A percentile compares a stretch with the other conserved stretches of the same genome.
Conservation (phyloP, 805 yeast genomes). For the Saccharomycopsis olivae region DNA sequence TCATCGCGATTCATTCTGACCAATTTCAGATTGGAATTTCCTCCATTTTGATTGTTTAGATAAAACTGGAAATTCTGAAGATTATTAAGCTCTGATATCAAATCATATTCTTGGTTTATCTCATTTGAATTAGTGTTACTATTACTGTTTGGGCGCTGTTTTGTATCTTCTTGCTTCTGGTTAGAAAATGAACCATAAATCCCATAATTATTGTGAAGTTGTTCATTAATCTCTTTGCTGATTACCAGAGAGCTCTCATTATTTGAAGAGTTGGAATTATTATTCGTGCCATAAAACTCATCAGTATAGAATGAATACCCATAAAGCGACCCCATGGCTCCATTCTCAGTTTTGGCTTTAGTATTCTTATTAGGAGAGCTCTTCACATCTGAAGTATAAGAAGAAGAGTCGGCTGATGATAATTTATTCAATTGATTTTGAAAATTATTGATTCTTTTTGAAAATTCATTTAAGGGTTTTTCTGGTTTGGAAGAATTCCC, state of each 20-base stretch:
- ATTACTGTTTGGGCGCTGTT: no score
- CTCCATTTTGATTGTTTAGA: conserved; percentile 1
- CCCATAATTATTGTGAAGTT: conserved; percentile 3
- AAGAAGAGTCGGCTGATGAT: conserved; percentile 7
- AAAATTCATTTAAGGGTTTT: conserved; percentile 1
- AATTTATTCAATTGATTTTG: conserved; percentile 12
- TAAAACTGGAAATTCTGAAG: conserved; percentile 17
- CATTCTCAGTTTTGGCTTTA: background rate
- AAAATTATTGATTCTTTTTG: conserved; percentile 4
- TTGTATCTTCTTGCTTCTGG: no score
- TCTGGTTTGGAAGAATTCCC: background rate
- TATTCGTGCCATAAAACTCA: conserved; percentile 4
- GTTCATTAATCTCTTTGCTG: background rate
- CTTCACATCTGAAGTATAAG: conserved; percentile 1
- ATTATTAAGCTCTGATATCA: conserved; percentile 18
- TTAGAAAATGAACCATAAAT: no score
- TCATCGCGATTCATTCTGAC: conserved; percentile 13
- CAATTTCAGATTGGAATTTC: background rate
- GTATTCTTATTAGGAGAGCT: conserved; percentile 1
- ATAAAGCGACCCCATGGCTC: conserved; percentile 1
- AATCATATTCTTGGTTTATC: conserved; percentile 13
- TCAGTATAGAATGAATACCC: conserved; percentile 17
- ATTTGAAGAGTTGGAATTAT: background rate
- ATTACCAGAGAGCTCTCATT: background rate
- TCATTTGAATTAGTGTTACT: conserved; percentile 1